These are phyloP conservation scores for Firmiana major DNA, from an alignment of 345 rosid genomes.

Conservation along the genomic window DNA sequence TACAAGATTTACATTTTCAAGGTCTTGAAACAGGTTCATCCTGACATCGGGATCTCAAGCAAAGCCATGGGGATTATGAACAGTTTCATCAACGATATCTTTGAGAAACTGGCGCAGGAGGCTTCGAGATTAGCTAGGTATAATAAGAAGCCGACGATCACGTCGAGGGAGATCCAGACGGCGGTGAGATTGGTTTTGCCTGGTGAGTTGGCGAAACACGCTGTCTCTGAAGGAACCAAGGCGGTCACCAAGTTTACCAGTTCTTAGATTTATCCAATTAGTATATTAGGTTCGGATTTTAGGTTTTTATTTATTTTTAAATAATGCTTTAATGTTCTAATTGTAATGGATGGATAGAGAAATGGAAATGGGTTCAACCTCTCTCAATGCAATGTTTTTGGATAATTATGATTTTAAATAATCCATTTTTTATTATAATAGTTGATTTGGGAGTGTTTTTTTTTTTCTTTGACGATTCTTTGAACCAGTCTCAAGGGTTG, in stretches of 20 bases:
- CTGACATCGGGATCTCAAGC: conserved; percentile 60
- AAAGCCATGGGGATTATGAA: conserved; percentile 82
- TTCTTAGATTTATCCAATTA: conserved; percentile 24
- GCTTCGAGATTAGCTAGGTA: conserved; percentile 61
- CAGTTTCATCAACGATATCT: conserved; percentile 68
- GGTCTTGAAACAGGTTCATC: conserved; percentile 64
- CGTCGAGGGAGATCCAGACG: conserved; percentile 70
- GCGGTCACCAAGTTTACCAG: conserved; percentile 77
- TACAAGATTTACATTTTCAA: conserved; percentile 74
- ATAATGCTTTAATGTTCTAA: not conserved
- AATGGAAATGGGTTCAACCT: not conserved
- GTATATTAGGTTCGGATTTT: not conserved
- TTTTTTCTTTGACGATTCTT: too few species aligned
- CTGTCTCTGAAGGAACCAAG: conserved; percentile 66
- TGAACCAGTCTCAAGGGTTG: too few species aligned
- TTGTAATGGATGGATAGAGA: not conserved
- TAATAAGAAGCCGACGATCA: conserved; percentile 69
- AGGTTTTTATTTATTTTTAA: not conserved
- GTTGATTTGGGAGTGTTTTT: not conserved
- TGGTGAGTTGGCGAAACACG: conserved; percentile 71
- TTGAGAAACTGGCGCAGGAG: conserved; percentile 68
- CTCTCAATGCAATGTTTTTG: not conserved
- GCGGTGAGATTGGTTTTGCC: conserved; percentile 66
- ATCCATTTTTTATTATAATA: not conserved
- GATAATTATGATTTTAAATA: not conserved